A percentile compares a stretch with the other conserved stretches of the same genome.
Conservation (phyloP, 163 green algal genomes). For the Scenedesmus sp. region DNA sequence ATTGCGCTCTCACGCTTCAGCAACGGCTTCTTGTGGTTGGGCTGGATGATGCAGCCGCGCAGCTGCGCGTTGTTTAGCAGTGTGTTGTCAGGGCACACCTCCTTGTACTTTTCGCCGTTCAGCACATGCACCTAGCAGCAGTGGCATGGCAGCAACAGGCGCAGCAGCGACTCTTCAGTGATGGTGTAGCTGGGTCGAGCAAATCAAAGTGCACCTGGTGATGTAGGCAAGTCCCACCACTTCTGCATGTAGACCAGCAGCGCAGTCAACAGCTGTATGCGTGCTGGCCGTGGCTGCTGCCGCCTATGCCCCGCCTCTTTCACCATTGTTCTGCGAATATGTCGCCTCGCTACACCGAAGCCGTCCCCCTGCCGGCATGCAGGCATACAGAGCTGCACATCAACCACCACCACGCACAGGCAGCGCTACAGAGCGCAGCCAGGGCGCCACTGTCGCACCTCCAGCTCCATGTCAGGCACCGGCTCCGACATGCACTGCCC, state of each 20-base stretch:
- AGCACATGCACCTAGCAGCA: constrained; percentile 68
- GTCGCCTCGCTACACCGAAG: too few relatives aligned
- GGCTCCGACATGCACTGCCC: constrained; percentile 64
- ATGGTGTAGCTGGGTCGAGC: background rate
- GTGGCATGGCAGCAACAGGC: background rate
- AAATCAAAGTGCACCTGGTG: background rate
- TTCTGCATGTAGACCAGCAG: too few relatives aligned
- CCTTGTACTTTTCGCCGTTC: constrained; percentile 80
- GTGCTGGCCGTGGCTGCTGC: too few relatives aligned
- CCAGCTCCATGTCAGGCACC: constrained; percentile 67
- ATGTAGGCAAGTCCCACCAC: too few relatives aligned
- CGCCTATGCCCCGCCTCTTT: too few relatives aligned
- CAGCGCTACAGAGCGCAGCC: too few relatives aligned
- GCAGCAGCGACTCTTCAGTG: background rate
- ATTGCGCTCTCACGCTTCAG: constrained; percentile 64
- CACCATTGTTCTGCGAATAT: too few relatives aligned
- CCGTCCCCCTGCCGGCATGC: background rate
- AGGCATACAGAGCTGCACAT: background rate
- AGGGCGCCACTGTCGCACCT: constrained; percentile 55
- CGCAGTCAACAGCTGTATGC: background rate
- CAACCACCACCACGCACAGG: too few relatives aligned
- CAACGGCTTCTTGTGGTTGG: constrained; percentile 71
- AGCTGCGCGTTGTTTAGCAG: constrained; percentile 65
- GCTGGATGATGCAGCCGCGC: constrained; percentile 66
- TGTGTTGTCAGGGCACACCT: constrained; percentile 77